Evolutionary conservation across 164 flowering plant genomes (phyloP).

Genomic region (Houttuynia cordata): DNA sequence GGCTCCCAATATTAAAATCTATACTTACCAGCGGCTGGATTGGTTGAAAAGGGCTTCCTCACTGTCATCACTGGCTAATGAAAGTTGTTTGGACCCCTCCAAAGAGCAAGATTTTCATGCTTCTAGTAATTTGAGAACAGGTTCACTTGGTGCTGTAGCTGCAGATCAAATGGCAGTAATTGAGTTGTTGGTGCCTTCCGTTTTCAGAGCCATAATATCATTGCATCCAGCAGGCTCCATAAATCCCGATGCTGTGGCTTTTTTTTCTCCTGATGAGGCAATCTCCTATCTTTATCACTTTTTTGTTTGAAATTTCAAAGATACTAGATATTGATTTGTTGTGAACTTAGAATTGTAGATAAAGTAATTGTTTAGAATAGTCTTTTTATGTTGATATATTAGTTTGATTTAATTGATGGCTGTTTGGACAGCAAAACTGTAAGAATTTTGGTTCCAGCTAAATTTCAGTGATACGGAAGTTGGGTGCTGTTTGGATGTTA

Average conservation of each 20-base stretch:
- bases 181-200: conserved; percentile 66
- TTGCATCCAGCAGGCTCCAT: conserved; percentile 81
- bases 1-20: conserved; percentile 42
- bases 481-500: too few relatives aligned
- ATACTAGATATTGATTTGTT: too few relatives aligned
- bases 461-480: too few relatives aligned
- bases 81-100: conserved; percentile 28
- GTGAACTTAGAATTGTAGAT: background rate
- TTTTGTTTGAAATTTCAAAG: background rate
- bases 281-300: conserved; percentile 2
- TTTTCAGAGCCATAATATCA: conserved; percentile 77
- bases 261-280: conserved; percentile 99
- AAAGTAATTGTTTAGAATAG: too few relatives aligned
- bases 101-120: conserved; percentile 34
- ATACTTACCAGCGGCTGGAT: conserved; percentile 59
- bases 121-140: conserved; percentile 34
- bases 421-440: too few relatives aligned
- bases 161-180: conserved; percentile 59
- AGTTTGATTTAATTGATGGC: too few relatives aligned
- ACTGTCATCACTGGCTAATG: conserved; percentile 39
- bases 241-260: conserved; percentile 92
- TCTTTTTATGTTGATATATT: too few relatives aligned
- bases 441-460: too few relatives aligned
- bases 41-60: conserved; percentile 77
- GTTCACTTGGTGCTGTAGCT: conserved; percentile 19